Base-by-base conservation (phyloP, 129 eudicot genomes). In the Lactuca sativa region DNA sequence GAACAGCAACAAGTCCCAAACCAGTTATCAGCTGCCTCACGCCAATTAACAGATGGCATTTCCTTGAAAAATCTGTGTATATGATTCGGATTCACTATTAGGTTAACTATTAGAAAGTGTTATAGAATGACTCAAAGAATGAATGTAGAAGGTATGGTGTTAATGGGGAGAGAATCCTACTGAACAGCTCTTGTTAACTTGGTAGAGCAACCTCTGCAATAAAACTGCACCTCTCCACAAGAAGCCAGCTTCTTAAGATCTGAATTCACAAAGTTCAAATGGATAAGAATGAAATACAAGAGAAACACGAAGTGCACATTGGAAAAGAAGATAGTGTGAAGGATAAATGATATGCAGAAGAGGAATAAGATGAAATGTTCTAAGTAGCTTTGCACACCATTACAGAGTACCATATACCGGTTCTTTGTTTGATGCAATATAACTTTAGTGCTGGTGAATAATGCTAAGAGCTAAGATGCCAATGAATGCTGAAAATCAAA, bases 1-100 rank as follows among this genome's bases (percentile, higher is more conserved):
- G 98, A 89, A 80, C 97, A 93, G 82, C 97, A 93, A 65, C 97
- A 93, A 66, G 85, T 64, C 71, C 97, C 98, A 82, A 93, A 93
- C 98, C 98, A 93, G 80, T 93, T 93, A 73, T 93, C 98, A 65
- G 98, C 97, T 66, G 77, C 88, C 60, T 93, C 98, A 52, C 86
- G 83, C 98, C 97, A 93, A 73, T 93, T 83, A 18, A 80, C 92
- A 66, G 98, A 93, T 66, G 97, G 98, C 92, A 87, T 77, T 79
- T 93, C 97, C 80, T 80, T 80, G 73, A 93, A 90, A 48, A 14
- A 14, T 71, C 98, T 93, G 87, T 65, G 60, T 54, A 34, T 37
- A 61, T 61, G 43, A 16, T 34, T 70, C 53, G 51, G 64, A 10
- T 59, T 63, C 33, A 30, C 11, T 66, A n/a, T 49, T 10, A 47